Evolutionary conservation across 345 rosid species (phyloP), one percentile per base, ranked within the genome.

Genomic region (Durio zibethinus): DNA sequence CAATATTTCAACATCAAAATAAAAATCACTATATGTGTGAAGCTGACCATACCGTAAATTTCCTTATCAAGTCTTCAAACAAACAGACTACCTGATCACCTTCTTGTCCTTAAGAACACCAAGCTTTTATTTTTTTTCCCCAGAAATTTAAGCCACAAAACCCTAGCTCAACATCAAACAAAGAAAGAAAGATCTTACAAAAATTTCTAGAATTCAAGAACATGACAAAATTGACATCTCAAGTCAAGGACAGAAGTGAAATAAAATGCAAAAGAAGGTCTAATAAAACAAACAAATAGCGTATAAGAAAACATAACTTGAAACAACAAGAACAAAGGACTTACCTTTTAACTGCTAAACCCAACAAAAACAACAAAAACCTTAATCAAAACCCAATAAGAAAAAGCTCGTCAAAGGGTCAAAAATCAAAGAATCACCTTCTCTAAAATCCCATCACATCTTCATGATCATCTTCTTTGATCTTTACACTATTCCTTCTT

Each of bases 401-500:
- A 33, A 10, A 57, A 62, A 31, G 1, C 54, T 64, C 85, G 76
- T 72, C 81, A 79, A 84, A 73, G 3, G 74, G 79, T 45, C 62
- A 80, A 83, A 78, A 79, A 21, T 25, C 76, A 40, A 47, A 47
- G 71, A 77, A 74, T 29, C 25, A 45, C 73, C 59, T 48, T 31
- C 36, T 6, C 31, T 23, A 60, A 53, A 31, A 48, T 79, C 73
- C 47, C 74, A 75, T 73, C 76, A 64, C 45, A 79, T 77, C 73
- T 47, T 65, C 68, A 70, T 59, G 72, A 81, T 76, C 84, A 66
- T 60, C 78, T 68, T 77, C 83, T 79, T 81, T 83, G 83, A 82
- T 83, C 77, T 75, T 73, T 77, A 54, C 62, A 45, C 50, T 69
- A 20, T 47, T 74, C 52, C 78, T 48, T 40, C n/a, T 20, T 15